Percentiles rank a stretch among this genome's conserved stretches.
Evolutionary conservation across 257 asterid genomes (phyloP).

Genomic region (Craterostigma plantagineum): DNA sequence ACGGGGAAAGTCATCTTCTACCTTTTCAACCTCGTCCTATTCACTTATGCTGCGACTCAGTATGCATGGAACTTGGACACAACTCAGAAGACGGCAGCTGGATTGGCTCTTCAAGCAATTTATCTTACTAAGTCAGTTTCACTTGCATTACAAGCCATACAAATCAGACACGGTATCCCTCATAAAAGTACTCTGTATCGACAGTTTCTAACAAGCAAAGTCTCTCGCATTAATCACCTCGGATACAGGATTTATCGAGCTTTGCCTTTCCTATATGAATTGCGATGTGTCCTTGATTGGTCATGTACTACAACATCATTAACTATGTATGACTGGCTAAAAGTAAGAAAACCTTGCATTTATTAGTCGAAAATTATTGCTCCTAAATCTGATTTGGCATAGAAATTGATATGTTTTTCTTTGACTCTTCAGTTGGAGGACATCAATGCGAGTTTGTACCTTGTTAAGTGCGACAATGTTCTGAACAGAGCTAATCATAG

Average conservation of each 20-base stretch:
- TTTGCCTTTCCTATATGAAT: constrained; percentile 85
- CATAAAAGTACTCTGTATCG: constrained; percentile 91
- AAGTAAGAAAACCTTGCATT: constrained; percentile 32
- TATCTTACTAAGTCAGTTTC: constrained; percentile 84
- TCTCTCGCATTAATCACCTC: constrained; percentile 62
- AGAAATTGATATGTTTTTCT: constrained; percentile 11
- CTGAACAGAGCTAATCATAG: constrained; percentile 80
- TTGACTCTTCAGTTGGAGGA: constrained; percentile 72
- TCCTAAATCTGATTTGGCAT: background rate
- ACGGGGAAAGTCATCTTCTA: constrained; percentile 79
- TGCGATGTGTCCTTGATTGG: constrained; percentile 99
- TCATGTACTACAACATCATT: constrained; percentile 86
- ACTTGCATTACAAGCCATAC: constrained; percentile 83
- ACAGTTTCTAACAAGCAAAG: constrained; percentile 91
- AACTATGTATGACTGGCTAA: constrained; percentile 99
- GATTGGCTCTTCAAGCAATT: constrained; percentile 81
- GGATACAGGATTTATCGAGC: constrained; percentile 94
- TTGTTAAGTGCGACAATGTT: constrained; percentile 85
- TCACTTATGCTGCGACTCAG: constrained; percentile 59
- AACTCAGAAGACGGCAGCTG: constrained; percentile 60
- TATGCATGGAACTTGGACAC: constrained; percentile 83
- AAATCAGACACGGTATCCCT: constrained; percentile 82
- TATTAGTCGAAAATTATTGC: background rate
- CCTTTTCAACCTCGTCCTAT: constrained; percentile 70
- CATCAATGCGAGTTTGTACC: constrained; percentile 94